Evolutionary conservation across 345 rosid genomes (phyloP).

Genomic region (Sapria himalayana): DNA sequence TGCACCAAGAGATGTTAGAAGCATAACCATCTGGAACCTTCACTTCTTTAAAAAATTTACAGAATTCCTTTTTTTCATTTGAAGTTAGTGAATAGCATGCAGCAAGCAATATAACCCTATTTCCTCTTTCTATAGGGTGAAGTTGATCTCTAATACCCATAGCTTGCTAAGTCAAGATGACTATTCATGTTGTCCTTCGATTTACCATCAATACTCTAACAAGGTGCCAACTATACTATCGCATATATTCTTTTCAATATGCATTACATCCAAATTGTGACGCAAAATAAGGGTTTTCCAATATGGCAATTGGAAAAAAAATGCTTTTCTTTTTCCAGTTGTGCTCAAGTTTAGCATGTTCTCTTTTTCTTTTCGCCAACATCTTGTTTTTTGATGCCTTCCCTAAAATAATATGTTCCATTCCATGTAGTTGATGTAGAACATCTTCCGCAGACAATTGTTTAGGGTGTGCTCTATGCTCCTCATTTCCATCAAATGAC

Average conservation of each 20-base stretch:
- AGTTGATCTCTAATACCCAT: neutral
- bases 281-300: neutral
- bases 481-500: neutral
- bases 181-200: neutral
- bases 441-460: neutral
- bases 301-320: conserved; percentile 4
- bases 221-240: neutral
- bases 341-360: neutral
- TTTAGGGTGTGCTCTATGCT: neutral
- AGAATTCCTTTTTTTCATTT: neutral
- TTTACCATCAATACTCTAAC: neutral
- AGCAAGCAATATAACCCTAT: neutral
- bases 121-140: neutral
- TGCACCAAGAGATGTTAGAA: neutral
- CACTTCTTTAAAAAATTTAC: neutral
- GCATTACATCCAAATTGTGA: conserved; percentile 4
- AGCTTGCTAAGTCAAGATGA: neutral
- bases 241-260: conserved; percentile 8
- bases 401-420: neutral
- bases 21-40: neutral
- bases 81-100: neutral
- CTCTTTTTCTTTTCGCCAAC: neutral
- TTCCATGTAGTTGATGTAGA: neutral
- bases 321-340: neutral
- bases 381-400: too few species aligned